Base-by-base conservation (phyloP, 2,329 filamentous ascomycete species). In the Raffaelea deltoideospora region DNA sequence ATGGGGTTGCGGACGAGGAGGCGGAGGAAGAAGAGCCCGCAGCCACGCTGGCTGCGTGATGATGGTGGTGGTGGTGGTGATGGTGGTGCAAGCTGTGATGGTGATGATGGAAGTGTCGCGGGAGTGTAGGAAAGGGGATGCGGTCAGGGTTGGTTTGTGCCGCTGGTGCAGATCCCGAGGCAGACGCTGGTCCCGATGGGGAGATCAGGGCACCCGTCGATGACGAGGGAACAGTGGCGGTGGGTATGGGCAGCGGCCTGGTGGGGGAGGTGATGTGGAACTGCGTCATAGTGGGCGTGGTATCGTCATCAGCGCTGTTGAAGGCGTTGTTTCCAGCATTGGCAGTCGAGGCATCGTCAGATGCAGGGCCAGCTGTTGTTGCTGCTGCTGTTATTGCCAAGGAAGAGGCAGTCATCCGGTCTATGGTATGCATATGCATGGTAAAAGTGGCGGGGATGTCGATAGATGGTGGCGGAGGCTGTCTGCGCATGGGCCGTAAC, bases 261-360 rank as follows among this genome's bases (percentile, higher is more conserved):
- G 79, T 72, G 1, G 81, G 78, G 22, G 82, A 81, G 40, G 75
- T 79, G 48, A 81, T 13, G 76, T 46, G 69, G 38, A 76, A 74
- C 42, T 70, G 68, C 35, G 70, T 65, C 37, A 55, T 65, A 17
- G 75, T 72, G 21, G 77, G 72, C 6, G 72, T 75, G 32, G 67
- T 62, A 46, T 84, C 77, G 37, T 53, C 40, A 39, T 53, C 56
- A 39, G 51, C 56, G 31, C 50, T 50, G 34, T 59, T 29, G 15
- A 19, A 20, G 11, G 22, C 17, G 15, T 22, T 33, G 20, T 24
- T 33, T 27, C 23, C 37, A 28, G 23, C 35, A 17, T 34, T 35
- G 10, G 22, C 20, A 15, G 32, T 22, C 19, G 32, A 33, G 4
- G 35, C 19, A 2, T 7, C 18, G 21, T 5, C 21, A 18, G 31